A percentile compares a stretch with the other conserved stretches of the same genome.
Evolutionary conservation across 2,329 filamentous ascomycete species (phyloP).

Genomic region (Cercospora zeae-maydis): DNA sequence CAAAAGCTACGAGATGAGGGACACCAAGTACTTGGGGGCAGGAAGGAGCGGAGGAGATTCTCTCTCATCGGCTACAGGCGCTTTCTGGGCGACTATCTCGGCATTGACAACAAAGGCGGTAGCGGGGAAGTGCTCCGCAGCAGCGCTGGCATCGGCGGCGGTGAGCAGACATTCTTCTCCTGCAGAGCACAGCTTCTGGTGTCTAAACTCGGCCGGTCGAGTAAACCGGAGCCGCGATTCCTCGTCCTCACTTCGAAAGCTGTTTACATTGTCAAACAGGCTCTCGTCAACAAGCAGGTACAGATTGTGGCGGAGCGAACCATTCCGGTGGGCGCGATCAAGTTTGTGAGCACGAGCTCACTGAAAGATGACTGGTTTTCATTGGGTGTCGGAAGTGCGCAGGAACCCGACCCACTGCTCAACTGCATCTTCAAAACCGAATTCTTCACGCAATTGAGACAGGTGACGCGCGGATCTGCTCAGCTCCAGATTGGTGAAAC

Average conservation of each 20-base stretch:
- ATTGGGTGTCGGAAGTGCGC: constrained; percentile 79
- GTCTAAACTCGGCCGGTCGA: constrained; percentile 93
- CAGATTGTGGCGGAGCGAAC: constrained; percentile 78
- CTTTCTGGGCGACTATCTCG: constrained; percentile 93
- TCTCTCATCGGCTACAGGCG: constrained; percentile 86
- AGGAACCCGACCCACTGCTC: constrained; percentile 89
- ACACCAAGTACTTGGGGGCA: constrained; percentile 72
- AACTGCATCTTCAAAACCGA: constrained; percentile 96
- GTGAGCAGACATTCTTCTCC: constrained; percentile 80
- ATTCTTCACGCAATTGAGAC: constrained; percentile 87
- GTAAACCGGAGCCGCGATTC: constrained; percentile 83
- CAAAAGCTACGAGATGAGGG: constrained; percentile 84
- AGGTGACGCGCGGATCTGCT: constrained; percentile 72
- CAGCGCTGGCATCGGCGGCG: constrained; percentile 62
- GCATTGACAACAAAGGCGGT: constrained; percentile 74
- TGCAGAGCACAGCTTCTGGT: constrained; percentile 86
- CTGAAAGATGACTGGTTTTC: constrained; percentile 96
- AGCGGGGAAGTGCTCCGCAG: constrained; percentile 77
- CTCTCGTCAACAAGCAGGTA: constrained; percentile 74
- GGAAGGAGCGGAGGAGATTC: constrained; percentile 87
- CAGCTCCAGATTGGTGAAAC: constrained; percentile 77
- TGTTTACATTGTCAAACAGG: constrained; percentile 84
- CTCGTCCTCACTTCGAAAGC: constrained; percentile 76
- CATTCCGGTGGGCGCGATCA: constrained; percentile 81
- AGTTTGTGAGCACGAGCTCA: constrained; percentile 76